Evolutionary conservation across 2,329 filamentous ascomycete species (phyloP), one percentile per base, ranked within the genome.

Genomic region (Cryphonectria parasitica): DNA sequence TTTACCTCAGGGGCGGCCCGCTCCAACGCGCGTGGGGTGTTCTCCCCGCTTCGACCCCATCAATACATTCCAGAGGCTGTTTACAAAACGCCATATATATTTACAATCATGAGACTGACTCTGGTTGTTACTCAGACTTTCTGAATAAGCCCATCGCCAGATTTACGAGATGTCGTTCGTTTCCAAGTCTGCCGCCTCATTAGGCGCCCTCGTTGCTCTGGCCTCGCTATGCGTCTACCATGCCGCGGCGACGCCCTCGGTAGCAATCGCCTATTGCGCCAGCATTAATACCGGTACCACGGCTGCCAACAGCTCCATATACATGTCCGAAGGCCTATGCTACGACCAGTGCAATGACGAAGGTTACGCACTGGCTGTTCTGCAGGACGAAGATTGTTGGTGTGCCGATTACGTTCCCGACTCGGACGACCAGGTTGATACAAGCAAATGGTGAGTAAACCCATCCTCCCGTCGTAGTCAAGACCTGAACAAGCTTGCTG

Each of bases 271-370:
- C 19, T 86, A 85, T 73, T 87, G 85, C 75, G 82, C 85, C 52
- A 81, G 73, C 49, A 74, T 83, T 64, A 86, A 87, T 74, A 87
- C 85, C 1, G 84, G 79, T 22, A 76, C 77, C 19, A 82, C 79
- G 39, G 63, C 70, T 68, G 77, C 77, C n/a, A 83, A 84, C 86
- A 78, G 78, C 84, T 82, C 56, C 72, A 86, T 85, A 74, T 91
- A 80, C 72, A 91, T 94, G 78, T 92, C 91, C 28, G 89, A 93
- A 75, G 92, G 92, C 41, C 85, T 89, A 17, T 95, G 92, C 77
- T 81, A 83, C 65, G 81, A 87, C 64, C 85, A 85, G 64, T 95
- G 92, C 80, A 75, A 79, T 36, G 76, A 77, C 28, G 74, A 75
- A 34, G 75, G 83, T 22, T 92, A 85, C 74, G 91, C 92, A 54